Percentiles rank a stretch among this genome's conserved stretches.
phyloP scores from a whole-genome alignment of 306 rosid genomes.

The Corylus heterophylla region DNA sequence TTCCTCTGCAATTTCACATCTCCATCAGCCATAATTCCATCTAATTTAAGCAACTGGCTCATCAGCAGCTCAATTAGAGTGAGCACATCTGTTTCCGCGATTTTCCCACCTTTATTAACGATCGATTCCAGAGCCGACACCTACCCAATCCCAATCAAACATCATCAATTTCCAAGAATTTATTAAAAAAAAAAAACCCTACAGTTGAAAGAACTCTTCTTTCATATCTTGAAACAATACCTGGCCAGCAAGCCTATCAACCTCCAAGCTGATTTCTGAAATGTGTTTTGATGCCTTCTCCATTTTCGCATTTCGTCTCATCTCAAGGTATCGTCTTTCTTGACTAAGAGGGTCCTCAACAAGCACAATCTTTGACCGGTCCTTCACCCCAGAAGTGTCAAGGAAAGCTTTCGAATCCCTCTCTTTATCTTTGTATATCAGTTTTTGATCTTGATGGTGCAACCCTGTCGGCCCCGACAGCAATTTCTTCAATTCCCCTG shows the following conservation, averaged over 20 bases:
- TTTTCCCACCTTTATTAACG: constrained; percentile 72
- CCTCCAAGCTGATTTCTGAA: constrained; percentile 86
- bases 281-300: constrained; percentile 84
- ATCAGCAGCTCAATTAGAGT: constrained; percentile 76
- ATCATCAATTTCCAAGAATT: constrained; percentile 25
- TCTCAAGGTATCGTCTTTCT: constrained; percentile 73
- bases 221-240: constrained; percentile 32
- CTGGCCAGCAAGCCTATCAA: constrained; percentile 83
- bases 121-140: constrained; percentile 85
- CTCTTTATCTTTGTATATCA: constrained; percentile 79
- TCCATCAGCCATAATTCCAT: constrained; percentile 78
- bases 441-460: constrained; percentile 90
- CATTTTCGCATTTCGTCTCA: constrained; percentile 80
- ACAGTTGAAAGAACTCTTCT: background rate
- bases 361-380: constrained; percentile 73
- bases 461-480: constrained; percentile 81
- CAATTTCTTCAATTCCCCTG: constrained; percentile 95
- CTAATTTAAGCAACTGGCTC: constrained; percentile 88
- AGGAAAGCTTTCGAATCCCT: constrained; percentile 92
- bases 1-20: constrained; percentile 94
- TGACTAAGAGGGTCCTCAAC: constrained; percentile 90
- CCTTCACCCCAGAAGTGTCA: constrained; percentile 76
- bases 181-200: background rate
- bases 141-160: constrained; percentile 42
- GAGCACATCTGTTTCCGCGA: constrained; percentile 73